Percentiles rank a stretch among this genome's conserved stretches.
Evolutionary conservation across 768 basidiomycete genomes (phyloP).

Genomic region (Podaxis sp.): DNA sequence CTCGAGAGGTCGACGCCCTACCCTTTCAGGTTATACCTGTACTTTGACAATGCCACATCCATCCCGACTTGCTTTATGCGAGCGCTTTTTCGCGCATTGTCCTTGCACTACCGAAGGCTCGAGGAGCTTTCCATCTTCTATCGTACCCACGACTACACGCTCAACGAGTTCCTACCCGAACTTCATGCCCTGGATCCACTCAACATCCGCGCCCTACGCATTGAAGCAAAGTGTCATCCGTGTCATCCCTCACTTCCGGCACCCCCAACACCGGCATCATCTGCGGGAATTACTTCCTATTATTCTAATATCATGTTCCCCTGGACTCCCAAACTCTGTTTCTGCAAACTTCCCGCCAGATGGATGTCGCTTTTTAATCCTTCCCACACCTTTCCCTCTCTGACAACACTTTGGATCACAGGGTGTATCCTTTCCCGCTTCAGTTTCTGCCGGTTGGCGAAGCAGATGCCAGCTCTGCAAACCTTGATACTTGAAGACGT

Average conservation of each 20-base stretch:
- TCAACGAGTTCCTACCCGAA: not conserved
- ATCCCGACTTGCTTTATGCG: not conserved
- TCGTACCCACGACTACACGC: not conserved
- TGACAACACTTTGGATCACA: not conserved
- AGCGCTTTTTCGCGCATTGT: not conserved
- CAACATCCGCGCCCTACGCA: not conserved
- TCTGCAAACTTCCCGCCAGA: not conserved
- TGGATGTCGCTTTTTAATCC: not conserved
- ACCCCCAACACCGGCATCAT: not conserved
- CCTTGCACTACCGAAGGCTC: not conserved
- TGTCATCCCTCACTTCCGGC: not conserved
- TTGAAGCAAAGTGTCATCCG: not conserved
- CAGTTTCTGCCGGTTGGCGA: not conserved
- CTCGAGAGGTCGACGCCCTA: not conserved
- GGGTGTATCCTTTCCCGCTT: not conserved
- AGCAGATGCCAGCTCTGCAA: not conserved
- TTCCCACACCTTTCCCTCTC: not conserved
- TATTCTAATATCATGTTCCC: not conserved
- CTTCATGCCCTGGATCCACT: not conserved
- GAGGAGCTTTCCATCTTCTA: not conserved
- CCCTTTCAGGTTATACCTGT: not conserved
- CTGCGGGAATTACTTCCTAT: no score
- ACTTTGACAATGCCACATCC: not conserved
- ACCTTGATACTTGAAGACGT: not conserved
- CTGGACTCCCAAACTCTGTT: not conserved